Evolutionary conservation across 108 stramenopile species (phyloP).

Genomic region (Cyclotella atomus): DNA sequence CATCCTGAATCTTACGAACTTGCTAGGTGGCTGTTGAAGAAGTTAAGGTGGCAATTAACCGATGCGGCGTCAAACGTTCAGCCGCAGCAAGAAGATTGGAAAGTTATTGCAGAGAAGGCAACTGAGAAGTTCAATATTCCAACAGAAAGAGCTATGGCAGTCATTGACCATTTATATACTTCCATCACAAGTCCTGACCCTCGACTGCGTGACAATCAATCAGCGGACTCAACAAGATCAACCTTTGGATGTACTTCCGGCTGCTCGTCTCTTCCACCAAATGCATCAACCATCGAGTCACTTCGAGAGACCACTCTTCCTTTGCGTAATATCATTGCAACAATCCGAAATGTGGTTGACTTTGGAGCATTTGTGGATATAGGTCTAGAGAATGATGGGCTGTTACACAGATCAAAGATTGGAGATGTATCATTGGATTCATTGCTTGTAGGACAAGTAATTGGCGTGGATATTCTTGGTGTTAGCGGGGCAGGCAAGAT

Average conservation of each 20-base stretch:
- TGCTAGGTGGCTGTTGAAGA: constrained; percentile 57
- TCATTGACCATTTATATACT: constrained; percentile 53
- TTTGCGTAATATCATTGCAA: constrained; percentile 51
- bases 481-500: constrained; percentile 40
- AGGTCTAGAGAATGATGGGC: constrained; percentile 57
- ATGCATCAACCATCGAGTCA: constrained; percentile 5
- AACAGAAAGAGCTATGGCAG: constrained; percentile 46
- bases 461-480: constrained; percentile 61
- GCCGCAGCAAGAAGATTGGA: constrained; percentile 32
- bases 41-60: constrained; percentile 46
- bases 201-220: constrained; percentile 13
- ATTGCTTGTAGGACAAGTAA: constrained; percentile 60
- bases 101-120: constrained; percentile 38
- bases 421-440: constrained; percentile 35
- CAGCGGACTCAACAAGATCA: background rate
- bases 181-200: constrained; percentile 66
- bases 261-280: constrained; percentile 23
- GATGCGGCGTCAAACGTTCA: constrained; percentile 13
- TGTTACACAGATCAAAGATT: constrained; percentile 61
- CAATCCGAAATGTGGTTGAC: constrained; percentile 66
- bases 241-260: constrained; percentile 8
- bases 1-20: constrained; percentile 73
- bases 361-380: constrained; percentile 75
- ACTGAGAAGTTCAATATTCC: constrained; percentile 37
- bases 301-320: constrained; percentile 38